These are phyloP conservation scores for Coemansia sp. DNA, from an alignment of 371 early-diverging fungal species.

Conservation along the genomic window DNA sequence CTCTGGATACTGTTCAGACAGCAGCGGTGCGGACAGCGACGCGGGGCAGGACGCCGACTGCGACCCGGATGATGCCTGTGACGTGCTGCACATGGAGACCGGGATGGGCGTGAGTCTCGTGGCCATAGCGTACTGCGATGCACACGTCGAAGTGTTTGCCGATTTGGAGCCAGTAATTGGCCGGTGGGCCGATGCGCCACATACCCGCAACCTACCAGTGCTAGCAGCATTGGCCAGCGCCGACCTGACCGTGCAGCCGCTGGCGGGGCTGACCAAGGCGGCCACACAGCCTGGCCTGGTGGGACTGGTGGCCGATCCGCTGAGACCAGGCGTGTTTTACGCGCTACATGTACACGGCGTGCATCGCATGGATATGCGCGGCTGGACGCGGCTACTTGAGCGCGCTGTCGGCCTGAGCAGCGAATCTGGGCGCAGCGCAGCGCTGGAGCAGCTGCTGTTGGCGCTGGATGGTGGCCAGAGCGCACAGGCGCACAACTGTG, in stretches of 20 bases:
- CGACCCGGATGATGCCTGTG: constrained; percentile 48
- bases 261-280: constrained; percentile 1
- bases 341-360: constrained; percentile 41
- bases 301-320: constrained; percentile 23
- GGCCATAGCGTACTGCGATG: constrained; percentile 45
- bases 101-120: constrained; percentile 41
- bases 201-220: constrained; percentile 21
- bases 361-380: constrained; percentile 39
- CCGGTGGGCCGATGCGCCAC: constrained; percentile 27
- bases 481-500: constrained; percentile 24
- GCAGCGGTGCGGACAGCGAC: constrained; percentile 7
- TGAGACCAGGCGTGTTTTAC: constrained; percentile 32
- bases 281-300: constrained; percentile 15
- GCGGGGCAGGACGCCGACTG: constrained; percentile 6
- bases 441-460: constrained; percentile 29
- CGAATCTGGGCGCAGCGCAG: constrained; percentile 18
- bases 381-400: constrained; percentile 32
- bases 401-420: constrained; percentile 26
- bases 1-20: constrained; percentile 15
- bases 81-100: constrained; percentile 38
- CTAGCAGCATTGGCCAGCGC: constrained; percentile 44
- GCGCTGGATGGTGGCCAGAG: constrained; percentile 22
- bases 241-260: constrained; percentile 27
- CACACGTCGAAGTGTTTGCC: constrained; percentile 48
- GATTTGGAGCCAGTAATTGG: constrained; percentile 48